Evolutionary conservation across 805 yeast genomes (phyloP).

Genomic region (Candida orba): DNA sequence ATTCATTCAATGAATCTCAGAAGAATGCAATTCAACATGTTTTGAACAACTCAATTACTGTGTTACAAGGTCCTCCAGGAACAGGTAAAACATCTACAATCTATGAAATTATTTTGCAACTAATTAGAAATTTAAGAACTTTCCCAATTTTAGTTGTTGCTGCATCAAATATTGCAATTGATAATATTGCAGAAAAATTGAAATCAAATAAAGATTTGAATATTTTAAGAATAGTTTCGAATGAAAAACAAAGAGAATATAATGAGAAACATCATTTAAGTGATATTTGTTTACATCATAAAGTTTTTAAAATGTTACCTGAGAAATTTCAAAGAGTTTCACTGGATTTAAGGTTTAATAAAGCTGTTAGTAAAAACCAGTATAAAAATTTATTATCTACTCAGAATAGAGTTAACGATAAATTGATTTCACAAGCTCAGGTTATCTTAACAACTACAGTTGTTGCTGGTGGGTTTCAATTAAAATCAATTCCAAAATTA

Average conservation of each 20-base stretch:
- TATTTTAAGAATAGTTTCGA: conserved; percentile 51
- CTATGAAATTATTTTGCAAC: conserved; percentile 52
- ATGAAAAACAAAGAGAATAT: conserved; percentile 57
- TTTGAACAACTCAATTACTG: conserved; percentile 33
- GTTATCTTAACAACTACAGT: conserved; percentile 70
- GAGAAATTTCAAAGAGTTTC: conserved; percentile 35
- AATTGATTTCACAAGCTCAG: conserved; percentile 53
- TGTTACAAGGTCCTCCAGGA: conserved; percentile 78
- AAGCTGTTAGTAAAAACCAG: conserved; percentile 37
- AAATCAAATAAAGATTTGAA: conserved; percentile 41
- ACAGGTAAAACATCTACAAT: conserved; percentile 74
- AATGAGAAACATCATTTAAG: conserved; percentile 47
- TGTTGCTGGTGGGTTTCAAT: conserved; percentile 60
- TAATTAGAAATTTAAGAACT: conserved; percentile 46
- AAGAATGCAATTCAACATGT: conserved; percentile 36
- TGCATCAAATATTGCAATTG: conserved; percentile 70
- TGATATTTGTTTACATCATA: conserved; percentile 58
- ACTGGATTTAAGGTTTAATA: conserved; percentile 36
- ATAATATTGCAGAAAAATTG: conserved; percentile 66
- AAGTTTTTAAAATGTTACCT: conserved; percentile 44
- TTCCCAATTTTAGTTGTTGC: conserved; percentile 68
- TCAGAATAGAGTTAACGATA: conserved; percentile 38
- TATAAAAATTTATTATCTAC: conserved; percentile 43
- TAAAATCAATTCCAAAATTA: conserved; percentile 53
- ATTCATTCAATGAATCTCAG: conserved; percentile 51